Conservation (phyloP, 2,329 filamentous ascomycete genomes). For the Penicillium palitans region DNA sequence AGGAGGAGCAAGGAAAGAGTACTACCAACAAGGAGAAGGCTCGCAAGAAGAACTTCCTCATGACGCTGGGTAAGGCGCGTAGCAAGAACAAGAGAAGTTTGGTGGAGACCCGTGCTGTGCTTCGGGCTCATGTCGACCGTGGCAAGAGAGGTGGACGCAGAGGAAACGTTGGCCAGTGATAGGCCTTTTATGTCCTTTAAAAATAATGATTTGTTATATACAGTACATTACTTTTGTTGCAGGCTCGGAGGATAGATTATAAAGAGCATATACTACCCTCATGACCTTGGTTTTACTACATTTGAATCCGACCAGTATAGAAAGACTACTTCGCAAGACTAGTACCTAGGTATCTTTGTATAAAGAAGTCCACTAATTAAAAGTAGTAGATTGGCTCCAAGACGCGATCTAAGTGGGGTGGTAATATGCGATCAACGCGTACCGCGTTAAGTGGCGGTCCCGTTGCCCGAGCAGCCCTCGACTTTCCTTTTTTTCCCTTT, state of each 20-base stretch:
- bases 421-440: constrained; percentile 2
- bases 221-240: not conserved
- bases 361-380: not conserved
- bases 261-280: not conserved
- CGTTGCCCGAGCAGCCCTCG: constrained; percentile 4
- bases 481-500: not conserved
- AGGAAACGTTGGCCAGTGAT: constrained; percentile 57
- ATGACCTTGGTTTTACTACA: not conserved
- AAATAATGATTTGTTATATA: constrained; percentile 12
- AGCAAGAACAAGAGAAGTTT: constrained; percentile 93
- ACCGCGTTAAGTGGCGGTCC: constrained; percentile 6
- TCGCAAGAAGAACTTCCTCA: constrained; percentile 96
- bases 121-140: constrained; percentile 79
- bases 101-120: constrained; percentile 75
- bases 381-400: not conserved
- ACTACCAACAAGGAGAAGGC: constrained; percentile 97
- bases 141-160: constrained; percentile 81
- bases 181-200: not conserved
- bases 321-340: no score
- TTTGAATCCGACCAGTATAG: not conserved
- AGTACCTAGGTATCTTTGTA: no score
- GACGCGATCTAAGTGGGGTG: not conserved
- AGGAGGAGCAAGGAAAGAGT: constrained; percentile 86
- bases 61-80: constrained; percentile 96
- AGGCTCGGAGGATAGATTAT: not conserved